Evolutionary conservation across 768 basidiomycete genomes (phyloP), one percentile per base, ranked within the genome.

Genomic region (Ramaria sp.): DNA sequence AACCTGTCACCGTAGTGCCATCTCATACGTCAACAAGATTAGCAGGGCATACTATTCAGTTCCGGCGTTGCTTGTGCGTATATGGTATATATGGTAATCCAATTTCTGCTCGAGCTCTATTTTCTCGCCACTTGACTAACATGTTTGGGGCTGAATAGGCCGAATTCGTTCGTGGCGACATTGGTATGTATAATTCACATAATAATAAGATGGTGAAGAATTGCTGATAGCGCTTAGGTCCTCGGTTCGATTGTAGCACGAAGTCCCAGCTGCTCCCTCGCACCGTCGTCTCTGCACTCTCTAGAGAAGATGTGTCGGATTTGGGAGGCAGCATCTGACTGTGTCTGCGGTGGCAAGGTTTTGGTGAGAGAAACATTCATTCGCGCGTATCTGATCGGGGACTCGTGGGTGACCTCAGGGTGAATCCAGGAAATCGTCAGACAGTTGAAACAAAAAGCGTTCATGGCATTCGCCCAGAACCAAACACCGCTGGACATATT

Each of bases 241-340:
- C 63, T 88, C 38, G 78, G 83, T 10, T 83, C 86, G 6, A 78
- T 88, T n/a, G 83, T 85, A 1, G 87, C 82, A 12, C 81, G 82
- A 51, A 80, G 82, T 2, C 88, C 88, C 4, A 71, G 72, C 37
- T 83, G 79, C 1, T 86, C 83, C 63, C 80, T 84, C 18, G 85
- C 85, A 0, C 73, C 78, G 15, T 83, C 83, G 13, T 87, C 88
- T 1, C 63, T 89, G 56, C 61, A 78, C 12, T 84, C 88, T 63
- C 67, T 89, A 5, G 75, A 77, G 38, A 67, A 69, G 37, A 84
- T 83, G 0, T 76, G 76, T 55, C 77, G 81, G 50, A 68, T 89
- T 45, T 89, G 85, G 61, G 76, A 81, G 60, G 67, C 67, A 25
- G 85, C 82, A n/a, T 74, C 82, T 13, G 52, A 54, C 15, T 45